Base-by-base conservation (phyloP, 2,329 filamentous ascomycete species). In the Botryotinia globosa region DNA sequence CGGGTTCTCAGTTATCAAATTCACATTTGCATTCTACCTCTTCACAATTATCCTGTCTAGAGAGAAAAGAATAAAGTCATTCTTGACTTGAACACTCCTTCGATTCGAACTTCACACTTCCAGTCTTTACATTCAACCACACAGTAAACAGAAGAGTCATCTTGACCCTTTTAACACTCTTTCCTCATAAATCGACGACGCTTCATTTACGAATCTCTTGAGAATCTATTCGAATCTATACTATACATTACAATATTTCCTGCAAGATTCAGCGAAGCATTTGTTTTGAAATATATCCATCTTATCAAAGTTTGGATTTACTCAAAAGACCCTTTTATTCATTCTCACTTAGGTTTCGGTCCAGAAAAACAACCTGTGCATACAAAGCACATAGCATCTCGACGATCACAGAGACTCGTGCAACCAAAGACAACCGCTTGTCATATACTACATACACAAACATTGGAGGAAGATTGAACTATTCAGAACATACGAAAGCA, bases 191-290 rank as follows among this genome's bases (percentile, higher is more conserved):
- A 37, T 3, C 45, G 10, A 71, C 37, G 4, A 58, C 48, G 29
- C 64, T 67, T 45, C 54, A 63, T 63, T 44, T 39, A 44, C 71
- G n/a, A 54, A 72, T 44, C 71, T 56, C 51, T 72, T 32, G 25
- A 39, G 42, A 37, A 51, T 48, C 69, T 66, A 72, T 45, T 29
- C 58, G 58, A 25, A 75, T 71, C 69, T 71, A 66, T 25, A 48
- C 39, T 7, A 72, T 77, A 77, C 74, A 72, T 59, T 80, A 78
- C 77, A 74, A 71, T 54, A 74, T 79, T 79, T 78, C 78, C 79
- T 81, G 80, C 79, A 73, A 81, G 78, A 74, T 79, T 73, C 79
- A 80, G 79, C 75, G 77, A 80, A 77, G 69, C 69, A 67, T 72
- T 72, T 72, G 51, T 67, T 71, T 63, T 63, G 39, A 45, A 56